Base-by-base conservation (phyloP, 2,329 filamentous ascomycete species). In the Colletotrichum sp. region DNA sequence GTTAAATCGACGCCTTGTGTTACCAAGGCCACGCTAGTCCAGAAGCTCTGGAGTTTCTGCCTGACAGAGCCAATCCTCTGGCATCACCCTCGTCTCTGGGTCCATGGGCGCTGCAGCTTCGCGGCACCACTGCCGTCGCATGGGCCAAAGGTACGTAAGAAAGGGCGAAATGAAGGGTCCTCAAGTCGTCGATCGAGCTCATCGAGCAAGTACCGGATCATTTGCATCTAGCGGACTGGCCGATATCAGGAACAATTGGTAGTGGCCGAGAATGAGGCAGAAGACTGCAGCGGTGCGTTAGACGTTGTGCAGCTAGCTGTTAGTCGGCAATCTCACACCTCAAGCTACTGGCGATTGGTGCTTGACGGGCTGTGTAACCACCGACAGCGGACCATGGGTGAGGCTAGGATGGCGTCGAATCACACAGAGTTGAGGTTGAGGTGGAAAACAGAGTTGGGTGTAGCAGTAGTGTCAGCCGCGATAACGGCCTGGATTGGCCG, bases 241-340 rank as follows among this genome's bases (percentile, higher is more conserved):
- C 52, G 61, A 52, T 30, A 55, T 48, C n/a, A 22, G 28, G 22
- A 30, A 56, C 30, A 8, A n/a, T 39, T 9, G n/a, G 22, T 60
- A 56, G 68, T 43, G 48, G 18, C 60, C 39, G 55, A 66, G 34
- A 39, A 58, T 8, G 30, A 69, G 61, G 69, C 36, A 61, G 48
- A 52, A 30, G 27, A 43, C 32, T 34, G 32, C 72, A 56, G 27
- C 70, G 68, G 27, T 72, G 61, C 32, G 34, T 69, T 73, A 18
- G 67, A 66, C 66, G 71, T 71, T 60, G 67, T 52, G 62, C 68
- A 75, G 55, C 62, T 75, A 62, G 39, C 28, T 48, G 18, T n/a
- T 62, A 61, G 52, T 60, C 36, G 67, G 27, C 39, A 39, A 25
- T 66, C 52, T 16, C 71, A 60, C 27, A 48, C 30, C 8, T 16